Conservation (phyloP, 192 early-diverging fungal genomes). For the Umbelopsis sp. region DNA sequence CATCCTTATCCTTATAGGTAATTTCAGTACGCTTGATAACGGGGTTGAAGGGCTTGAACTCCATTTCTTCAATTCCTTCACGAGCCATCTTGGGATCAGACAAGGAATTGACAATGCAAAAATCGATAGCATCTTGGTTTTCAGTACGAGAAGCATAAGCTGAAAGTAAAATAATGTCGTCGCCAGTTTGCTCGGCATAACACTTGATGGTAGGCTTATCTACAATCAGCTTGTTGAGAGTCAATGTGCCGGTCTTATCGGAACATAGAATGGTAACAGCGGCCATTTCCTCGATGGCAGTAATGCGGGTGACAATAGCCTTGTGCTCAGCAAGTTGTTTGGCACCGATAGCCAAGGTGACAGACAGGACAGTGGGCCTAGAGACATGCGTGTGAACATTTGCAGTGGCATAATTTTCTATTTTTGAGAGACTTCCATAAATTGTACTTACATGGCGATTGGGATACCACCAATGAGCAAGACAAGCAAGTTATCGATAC, state of each 20-base stretch:
- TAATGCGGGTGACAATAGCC: constrained; percentile 79
- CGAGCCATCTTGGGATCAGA: constrained; percentile 59
- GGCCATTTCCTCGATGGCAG: constrained; percentile 79
- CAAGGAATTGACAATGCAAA: constrained; percentile 69
- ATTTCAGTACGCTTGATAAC: constrained; percentile 76
- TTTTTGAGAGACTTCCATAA: neutral
- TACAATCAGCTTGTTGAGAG: constrained; percentile 80
- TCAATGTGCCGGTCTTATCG: constrained; percentile 95
- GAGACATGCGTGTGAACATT: constrained; percentile 64
- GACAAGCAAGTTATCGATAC: constrained; percentile 80
- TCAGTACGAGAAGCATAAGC: constrained; percentile 76
- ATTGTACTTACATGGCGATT: constrained; percentile 61
- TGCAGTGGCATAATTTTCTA: constrained; percentile 47
- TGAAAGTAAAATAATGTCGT: constrained; percentile 66
- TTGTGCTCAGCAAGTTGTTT: constrained; percentile 80
- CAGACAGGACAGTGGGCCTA: constrained; percentile 72
- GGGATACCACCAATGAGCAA: constrained; percentile 83
- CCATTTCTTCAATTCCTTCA: constrained; percentile 65
- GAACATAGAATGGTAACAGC: constrained; percentile 84
- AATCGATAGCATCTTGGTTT: constrained; percentile 83
- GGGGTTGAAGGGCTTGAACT: constrained; percentile 80
- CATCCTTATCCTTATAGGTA: constrained; percentile 66
- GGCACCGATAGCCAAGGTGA: constrained; percentile 78
- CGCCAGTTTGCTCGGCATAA: constrained; percentile 64
- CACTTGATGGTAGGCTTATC: constrained; percentile 68